Evolutionary conservation across 768 basidiomycete genomes (phyloP).

Genomic region (Suillus tomentosus): DNA sequence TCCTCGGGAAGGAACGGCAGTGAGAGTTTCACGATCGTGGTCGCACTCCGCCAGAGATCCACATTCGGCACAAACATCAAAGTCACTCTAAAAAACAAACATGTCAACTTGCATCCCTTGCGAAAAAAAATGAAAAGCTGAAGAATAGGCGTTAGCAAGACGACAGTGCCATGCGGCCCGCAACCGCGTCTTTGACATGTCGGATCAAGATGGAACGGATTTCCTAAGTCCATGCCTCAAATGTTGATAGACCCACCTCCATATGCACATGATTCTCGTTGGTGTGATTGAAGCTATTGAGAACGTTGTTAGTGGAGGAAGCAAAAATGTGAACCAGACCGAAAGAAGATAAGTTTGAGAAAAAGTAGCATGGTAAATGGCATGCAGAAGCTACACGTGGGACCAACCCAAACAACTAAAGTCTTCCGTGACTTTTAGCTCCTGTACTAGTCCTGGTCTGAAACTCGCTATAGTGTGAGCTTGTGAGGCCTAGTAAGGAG

Average conservation of each 20-base stretch:
- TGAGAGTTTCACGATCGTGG: conserved; percentile 52
- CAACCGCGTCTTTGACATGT: background rate
- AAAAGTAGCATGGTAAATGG: background rate
- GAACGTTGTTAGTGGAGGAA: conserved; percentile 18
- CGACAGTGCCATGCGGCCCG: background rate
- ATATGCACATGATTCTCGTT: conserved; percentile 72
- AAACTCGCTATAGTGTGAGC: background rate
- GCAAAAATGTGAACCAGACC: conserved; percentile 9
- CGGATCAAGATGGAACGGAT: background rate
- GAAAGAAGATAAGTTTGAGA: conserved; percentile 8
- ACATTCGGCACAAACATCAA: conserved; percentile 70
- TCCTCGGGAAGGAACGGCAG: conserved; percentile 12
- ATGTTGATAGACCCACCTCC: conserved; percentile 48
- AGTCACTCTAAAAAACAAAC: conserved; percentile 55
- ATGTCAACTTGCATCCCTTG: conserved; percentile 15
- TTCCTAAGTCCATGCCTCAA: conserved; percentile 19
- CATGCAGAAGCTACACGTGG: background rate
- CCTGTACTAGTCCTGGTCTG: background rate
- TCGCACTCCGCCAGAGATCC: conserved; percentile 66
- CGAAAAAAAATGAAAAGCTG: conserved; percentile 9
- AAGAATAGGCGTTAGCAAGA: conserved; percentile 12
- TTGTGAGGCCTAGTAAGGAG: background rate
- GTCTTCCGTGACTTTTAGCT: background rate
- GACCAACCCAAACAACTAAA: background rate
- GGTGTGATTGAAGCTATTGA: conserved; percentile 69